Percentiles rank a stretch among this genome's conserved stretches.
Conservation (phyloP, 345 rosid species). For the Cardiospermum halicacabum region DNA sequence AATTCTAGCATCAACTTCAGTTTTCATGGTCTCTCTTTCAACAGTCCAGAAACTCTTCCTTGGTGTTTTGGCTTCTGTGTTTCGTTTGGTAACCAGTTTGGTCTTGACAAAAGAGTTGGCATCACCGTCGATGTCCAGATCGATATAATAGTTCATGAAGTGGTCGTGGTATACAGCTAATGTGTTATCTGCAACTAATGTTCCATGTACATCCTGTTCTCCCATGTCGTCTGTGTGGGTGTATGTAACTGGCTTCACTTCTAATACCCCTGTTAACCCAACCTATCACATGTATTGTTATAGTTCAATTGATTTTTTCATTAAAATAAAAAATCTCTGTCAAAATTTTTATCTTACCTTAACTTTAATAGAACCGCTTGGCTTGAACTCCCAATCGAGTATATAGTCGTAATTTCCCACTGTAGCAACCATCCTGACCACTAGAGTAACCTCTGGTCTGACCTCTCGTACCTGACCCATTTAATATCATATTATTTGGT, state of each 20-base stretch:
- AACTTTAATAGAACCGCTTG: slow-evolving; percentile 15
- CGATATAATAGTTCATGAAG: slow-evolving; percentile 37
- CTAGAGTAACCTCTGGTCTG: slow-evolving; percentile 26
- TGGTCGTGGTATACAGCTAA: slow-evolving; percentile 37
- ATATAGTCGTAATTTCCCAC: slow-evolving; percentile 25
- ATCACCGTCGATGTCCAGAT: slow-evolving; percentile 41
- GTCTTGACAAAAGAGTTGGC: slow-evolving; percentile 38
- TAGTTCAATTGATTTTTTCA: no score
- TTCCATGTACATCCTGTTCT: slow-evolving; percentile 25
- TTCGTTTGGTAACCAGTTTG: slow-evolving; percentile 18
- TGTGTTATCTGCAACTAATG: slow-evolving; percentile 36
- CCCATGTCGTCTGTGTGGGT: slow-evolving; percentile 21
- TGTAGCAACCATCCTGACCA: slow-evolving; percentile 29
- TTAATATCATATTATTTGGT: no score
- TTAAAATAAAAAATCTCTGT: no score
- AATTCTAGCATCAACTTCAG: slow-evolving; percentile 30
- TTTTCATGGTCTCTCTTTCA: slow-evolving; percentile 25
- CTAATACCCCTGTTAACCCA: slow-evolving; percentile 31
- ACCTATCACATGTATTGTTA: no score
- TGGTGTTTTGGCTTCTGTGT: slow-evolving; percentile 18
- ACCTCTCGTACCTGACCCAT: slow-evolving; percentile 20
- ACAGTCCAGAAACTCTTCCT: slow-evolving; percentile 46
- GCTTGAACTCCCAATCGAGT: slow-evolving; percentile 30
- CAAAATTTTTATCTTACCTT: background rate
- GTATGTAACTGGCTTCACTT: slow-evolving; percentile 25